Conservation (phyloP, 2,329 filamentous ascomycete genomes). For the Magnaporthiopsis rhizophila region DNA sequence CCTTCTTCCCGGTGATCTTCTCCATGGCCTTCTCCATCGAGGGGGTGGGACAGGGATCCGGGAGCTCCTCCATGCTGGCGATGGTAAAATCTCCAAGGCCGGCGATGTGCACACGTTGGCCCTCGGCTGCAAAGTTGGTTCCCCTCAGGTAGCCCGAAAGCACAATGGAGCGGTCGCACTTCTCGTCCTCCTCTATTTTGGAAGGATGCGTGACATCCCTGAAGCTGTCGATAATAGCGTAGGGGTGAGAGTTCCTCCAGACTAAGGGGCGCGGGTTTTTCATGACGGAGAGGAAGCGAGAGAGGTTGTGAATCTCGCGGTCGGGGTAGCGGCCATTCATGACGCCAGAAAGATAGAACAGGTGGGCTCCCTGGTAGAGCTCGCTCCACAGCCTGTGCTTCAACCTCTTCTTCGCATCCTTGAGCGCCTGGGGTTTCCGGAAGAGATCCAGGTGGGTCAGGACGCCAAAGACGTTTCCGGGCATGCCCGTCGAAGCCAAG, state of each 20-base stretch:
- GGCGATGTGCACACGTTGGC: slow-evolving; percentile 84
- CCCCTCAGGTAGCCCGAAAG: slow-evolving; percentile 90
- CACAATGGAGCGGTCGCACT: slow-evolving; percentile 84
- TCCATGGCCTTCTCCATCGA: slow-evolving; percentile 80
- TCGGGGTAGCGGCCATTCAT: slow-evolving; percentile 96
- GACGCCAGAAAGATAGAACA: slow-evolving; percentile 94
- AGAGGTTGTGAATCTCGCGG: slow-evolving; percentile 90
- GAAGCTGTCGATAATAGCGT: slow-evolving; percentile 88
- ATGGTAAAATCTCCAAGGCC: slow-evolving; percentile 86
- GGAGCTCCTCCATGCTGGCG: slow-evolving; percentile 73
- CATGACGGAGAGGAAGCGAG: slow-evolving; percentile 94
- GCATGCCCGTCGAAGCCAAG: slow-evolving; percentile 90
- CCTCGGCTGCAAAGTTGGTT: slow-evolving; percentile 78
- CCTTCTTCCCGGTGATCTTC: slow-evolving; percentile 75
- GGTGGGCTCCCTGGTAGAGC: slow-evolving; percentile 89
- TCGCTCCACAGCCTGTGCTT: slow-evolving; percentile 97
- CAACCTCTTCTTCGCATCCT: slow-evolving; percentile 89
- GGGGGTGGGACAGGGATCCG: slow-evolving; percentile 92
- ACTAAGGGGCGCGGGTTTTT: slow-evolving; percentile 95
- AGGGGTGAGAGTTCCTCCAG: slow-evolving; percentile 95
- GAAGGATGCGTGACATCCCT: slow-evolving; percentile 92
- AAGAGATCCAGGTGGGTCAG: slow-evolving; percentile 95
- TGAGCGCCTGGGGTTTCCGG: slow-evolving; percentile 83
- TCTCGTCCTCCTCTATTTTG: slow-evolving; percentile 77
- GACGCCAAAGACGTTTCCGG: slow-evolving; percentile 95